These are phyloP conservation scores for Metschnikowia gelsemii DNA, from an alignment of 805 yeast species.

Conservation along the genomic window DNA sequence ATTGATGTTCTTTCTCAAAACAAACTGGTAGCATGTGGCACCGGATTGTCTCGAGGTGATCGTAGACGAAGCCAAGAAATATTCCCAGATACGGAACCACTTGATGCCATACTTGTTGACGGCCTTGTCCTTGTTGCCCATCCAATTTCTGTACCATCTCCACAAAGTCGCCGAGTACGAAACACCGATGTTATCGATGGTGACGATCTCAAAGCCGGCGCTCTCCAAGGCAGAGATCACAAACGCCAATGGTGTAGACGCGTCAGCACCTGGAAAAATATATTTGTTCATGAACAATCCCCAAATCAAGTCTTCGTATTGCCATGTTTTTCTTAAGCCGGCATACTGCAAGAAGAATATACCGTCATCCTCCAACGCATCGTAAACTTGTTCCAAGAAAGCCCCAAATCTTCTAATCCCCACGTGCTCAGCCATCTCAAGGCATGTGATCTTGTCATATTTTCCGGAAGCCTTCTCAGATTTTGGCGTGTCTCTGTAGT, in stretches of 20 bases:
- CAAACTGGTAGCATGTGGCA: slow-evolving; percentile 88
- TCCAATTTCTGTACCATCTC: slow-evolving; percentile 96
- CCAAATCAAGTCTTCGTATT: slow-evolving; percentile 91
- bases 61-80: slow-evolving; percentile 77
- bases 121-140: slow-evolving; percentile 74
- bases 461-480: slow-evolving; percentile 42
- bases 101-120: slow-evolving; percentile 78
- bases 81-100: slow-evolving; percentile 95
- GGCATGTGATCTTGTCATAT: slow-evolving; percentile 84
- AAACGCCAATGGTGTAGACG: slow-evolving; percentile 88
- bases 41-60: slow-evolving; percentile 91
- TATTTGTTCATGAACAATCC: slow-evolving; percentile 95
- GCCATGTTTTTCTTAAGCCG: slow-evolving; percentile 90
- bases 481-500: slow-evolving; percentile 89
- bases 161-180: slow-evolving; percentile 88
- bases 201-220: slow-evolving; percentile 81
- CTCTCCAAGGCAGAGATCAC: slow-evolving; percentile 75
- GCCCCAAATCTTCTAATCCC: slow-evolving; percentile 81
- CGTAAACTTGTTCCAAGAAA: slow-evolving; percentile 77
- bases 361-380: slow-evolving; percentile 90
- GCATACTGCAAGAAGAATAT: slow-evolving; percentile 84
- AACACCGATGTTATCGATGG: slow-evolving; percentile 86
- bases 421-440: slow-evolving; percentile 96
- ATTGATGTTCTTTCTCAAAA: slow-evolving; percentile 85
- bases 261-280: slow-evolving; percentile 97